Evolutionary conservation across 306 rosid species (phyloP).

Genomic region (Mimosa pudica): DNA sequence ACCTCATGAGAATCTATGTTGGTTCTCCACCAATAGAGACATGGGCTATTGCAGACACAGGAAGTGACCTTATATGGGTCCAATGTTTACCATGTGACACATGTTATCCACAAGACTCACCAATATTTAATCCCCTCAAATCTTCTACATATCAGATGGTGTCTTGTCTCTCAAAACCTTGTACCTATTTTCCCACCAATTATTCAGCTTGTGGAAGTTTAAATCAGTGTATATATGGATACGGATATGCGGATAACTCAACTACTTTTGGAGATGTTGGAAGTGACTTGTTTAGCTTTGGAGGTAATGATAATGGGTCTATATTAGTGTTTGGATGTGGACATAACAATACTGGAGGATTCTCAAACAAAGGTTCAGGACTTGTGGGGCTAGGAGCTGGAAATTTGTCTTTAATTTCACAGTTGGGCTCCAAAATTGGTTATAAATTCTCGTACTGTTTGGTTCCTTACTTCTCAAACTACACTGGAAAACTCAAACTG

Average conservation of each 20-base stretch:
- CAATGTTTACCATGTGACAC: conserved; percentile 11
- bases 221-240: not conserved
- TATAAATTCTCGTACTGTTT: conserved; percentile 31
- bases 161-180: not conserved
- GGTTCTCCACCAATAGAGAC: conserved; percentile 6
- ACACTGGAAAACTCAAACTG: conserved; percentile 10
- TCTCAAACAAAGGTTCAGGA: not conserved
- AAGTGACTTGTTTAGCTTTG: not conserved
- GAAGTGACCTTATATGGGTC: conserved; percentile 25
- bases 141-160: not conserved
- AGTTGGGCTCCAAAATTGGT: conserved; percentile 1
- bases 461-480: not conserved
- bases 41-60: conserved; percentile 21
- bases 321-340: conserved; percentile 16
- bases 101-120: not conserved
- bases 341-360: not conserved
- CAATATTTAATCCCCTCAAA: not conserved
- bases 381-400: conserved; percentile 32
- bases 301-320: not conserved
- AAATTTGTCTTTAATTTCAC: conserved; percentile 19
- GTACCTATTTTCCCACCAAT: not conserved
- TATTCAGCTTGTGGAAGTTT: not conserved
- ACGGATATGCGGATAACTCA: not conserved
- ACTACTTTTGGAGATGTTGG: not conserved
- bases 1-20: conserved; percentile 18